Evolutionary conservation across 495 filamentous ascomycete genomes (phyloP).

Genomic region (Talaromyces trachyspermus): DNA sequence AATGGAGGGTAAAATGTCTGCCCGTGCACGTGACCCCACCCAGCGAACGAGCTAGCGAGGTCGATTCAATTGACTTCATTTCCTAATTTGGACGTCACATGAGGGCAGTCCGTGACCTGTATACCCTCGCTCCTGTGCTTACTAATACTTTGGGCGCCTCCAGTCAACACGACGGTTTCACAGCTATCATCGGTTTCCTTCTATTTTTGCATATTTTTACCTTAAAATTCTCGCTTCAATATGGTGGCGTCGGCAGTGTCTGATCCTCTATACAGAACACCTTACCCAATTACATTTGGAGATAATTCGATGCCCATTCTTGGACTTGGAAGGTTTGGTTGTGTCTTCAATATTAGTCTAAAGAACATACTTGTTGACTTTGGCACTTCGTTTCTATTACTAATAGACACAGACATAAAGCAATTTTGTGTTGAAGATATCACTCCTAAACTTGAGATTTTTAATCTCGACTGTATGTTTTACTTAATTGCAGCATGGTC

Average conservation of each 20-base stretch:
- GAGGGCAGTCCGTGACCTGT: too few species aligned
- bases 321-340: neutral
- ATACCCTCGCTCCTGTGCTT: too few species aligned
- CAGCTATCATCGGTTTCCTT: too few species aligned
- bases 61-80: too few species aligned
- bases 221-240: too few species aligned
- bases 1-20: too few species aligned
- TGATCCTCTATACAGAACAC: conserved; percentile 3
- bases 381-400: conserved; percentile 1
- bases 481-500: neutral
- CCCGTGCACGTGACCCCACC: too few species aligned
- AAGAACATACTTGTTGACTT: neutral
- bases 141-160: too few species aligned
- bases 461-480: neutral
- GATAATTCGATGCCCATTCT: neutral
- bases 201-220: too few species aligned
- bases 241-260: conserved; percentile 8
- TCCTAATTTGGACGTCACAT: too few species aligned
- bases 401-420: neutral
- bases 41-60: too few species aligned
- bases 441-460: conserved; percentile 1
- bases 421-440: neutral
- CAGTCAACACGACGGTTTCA: too few species aligned
- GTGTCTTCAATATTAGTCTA: neutral
- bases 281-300: neutral